phyloP scores from a whole-genome alignment of 2,329 filamentous ascomycete genomes.

The Metarhizium sp. region DNA sequence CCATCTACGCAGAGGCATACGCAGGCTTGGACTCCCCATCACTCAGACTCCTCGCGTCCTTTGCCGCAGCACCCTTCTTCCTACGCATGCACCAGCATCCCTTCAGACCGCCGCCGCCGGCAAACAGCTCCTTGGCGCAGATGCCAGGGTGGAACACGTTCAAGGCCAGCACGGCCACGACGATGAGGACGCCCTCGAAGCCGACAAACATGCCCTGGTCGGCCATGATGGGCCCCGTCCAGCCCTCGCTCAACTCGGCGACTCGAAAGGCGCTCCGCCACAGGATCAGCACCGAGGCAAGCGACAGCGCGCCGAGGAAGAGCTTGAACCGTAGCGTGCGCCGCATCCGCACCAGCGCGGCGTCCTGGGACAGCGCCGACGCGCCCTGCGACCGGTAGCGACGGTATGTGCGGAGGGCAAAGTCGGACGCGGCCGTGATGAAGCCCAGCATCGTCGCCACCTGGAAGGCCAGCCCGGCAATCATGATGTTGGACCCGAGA shows the following conservation, averaged over 20 bases:
- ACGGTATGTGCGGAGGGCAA: slow-evolving; percentile 31
- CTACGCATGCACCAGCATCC: slow-evolving; percentile 16
- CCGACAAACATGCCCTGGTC: slow-evolving; percentile 46
- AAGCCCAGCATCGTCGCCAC: slow-evolving; percentile 49
- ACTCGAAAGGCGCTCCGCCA: slow-evolving; percentile 57
- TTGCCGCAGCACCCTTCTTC: not conserved
- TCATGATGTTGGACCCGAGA: slow-evolving; percentile 50
- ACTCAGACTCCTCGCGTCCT: not conserved
- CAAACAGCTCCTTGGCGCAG: slow-evolving; percentile 19
- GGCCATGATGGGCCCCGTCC: slow-evolving; percentile 47
- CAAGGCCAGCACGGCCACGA: slow-evolving; percentile 33
- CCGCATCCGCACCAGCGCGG: slow-evolving; percentile 26
- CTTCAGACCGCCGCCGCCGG: slow-evolving; percentile 15
- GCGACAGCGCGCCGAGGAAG: slow-evolving; percentile 44
- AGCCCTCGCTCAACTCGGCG: slow-evolving; percentile 56
- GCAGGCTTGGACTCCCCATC: not conserved
- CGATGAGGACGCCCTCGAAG: slow-evolving; percentile 46
- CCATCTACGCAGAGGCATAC: not conserved
- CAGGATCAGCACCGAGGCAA: slow-evolving; percentile 55
- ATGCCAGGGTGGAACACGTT: slow-evolving; percentile 27
- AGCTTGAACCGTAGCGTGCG: slow-evolving; percentile 35
- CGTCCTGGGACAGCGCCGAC: slow-evolving; percentile 28
- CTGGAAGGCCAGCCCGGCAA: slow-evolving; percentile 54
- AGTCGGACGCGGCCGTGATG: slow-evolving; percentile 39
- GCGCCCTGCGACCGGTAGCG: slow-evolving; percentile 11